Conservation (phyloP, 176 grass and related monocot species). For the Avena atlantica region DNA sequence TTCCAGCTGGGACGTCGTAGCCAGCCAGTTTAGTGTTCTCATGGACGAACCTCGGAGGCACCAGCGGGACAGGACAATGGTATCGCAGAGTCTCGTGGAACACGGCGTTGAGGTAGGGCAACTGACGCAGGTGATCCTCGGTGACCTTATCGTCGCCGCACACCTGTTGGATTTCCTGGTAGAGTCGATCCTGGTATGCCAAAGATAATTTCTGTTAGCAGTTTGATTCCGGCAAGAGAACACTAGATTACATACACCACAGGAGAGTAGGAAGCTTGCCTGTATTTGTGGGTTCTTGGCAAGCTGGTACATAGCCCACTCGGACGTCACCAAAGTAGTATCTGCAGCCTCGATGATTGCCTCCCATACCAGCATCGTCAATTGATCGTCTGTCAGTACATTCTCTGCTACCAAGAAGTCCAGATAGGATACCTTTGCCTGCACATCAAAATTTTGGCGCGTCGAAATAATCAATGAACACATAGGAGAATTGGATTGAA, state of each 20-base stretch:
- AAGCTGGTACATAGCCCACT: slow-evolving; percentile 92
- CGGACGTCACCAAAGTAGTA: slow-evolving; percentile 68
- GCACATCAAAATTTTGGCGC: neutral
- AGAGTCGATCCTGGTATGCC: slow-evolving; percentile 62
- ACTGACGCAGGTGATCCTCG: slow-evolving; percentile 65
- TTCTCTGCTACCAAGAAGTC: slow-evolving; percentile 69
- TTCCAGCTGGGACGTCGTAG: slow-evolving; percentile 58
- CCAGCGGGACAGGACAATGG: slow-evolving; percentile 62
- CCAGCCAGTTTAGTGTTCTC: slow-evolving; percentile 70
- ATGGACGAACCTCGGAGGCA: slow-evolving; percentile 73
- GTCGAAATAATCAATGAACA: neutral
- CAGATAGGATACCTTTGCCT: slow-evolving; percentile 63
- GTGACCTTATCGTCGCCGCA: slow-evolving; percentile 54
- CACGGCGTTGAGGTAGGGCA: slow-evolving; percentile 65
- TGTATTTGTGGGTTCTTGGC: slow-evolving; percentile 70
- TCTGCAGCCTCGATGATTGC: slow-evolving; percentile 77
- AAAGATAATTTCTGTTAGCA: neutral
- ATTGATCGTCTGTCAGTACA: slow-evolving; percentile 65
- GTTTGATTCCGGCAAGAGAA: neutral
- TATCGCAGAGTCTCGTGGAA: slow-evolving; percentile 81
- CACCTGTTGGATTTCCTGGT: slow-evolving; percentile 59
- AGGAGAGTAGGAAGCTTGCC: slow-evolving; percentile 3
- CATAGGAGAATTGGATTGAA: too few relatives aligned
- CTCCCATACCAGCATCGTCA: slow-evolving; percentile 72
- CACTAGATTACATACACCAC: too few relatives aligned